Evolutionary conservation across 1,139 yeast genomes (phyloP), one percentile per base, ranked within the genome.

Genomic region (Hyphopichia buzzinii): DNA sequence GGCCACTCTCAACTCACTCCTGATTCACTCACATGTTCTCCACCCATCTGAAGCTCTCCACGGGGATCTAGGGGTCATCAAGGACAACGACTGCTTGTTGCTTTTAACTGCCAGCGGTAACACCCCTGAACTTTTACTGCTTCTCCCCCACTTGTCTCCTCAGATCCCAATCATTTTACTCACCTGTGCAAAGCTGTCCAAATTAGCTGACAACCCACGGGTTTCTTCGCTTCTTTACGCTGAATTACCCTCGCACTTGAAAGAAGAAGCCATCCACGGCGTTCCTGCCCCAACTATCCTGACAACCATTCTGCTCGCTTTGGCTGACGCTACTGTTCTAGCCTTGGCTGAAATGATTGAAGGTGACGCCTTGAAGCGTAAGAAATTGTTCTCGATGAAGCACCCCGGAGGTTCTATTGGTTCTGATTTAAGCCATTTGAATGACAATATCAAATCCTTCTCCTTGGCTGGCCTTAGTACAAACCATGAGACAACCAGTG

Each of bases 321-420:
- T 88, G 31, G 86, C 94, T 4, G 96, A 88, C 54, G 86, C 95
- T 1, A 76, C 84, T 15, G 76, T 85, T 24, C 72, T 88, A 36
- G 84, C 95, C 0, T 61, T 88, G 22, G 75, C 83, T 34, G 94
- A 87, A 51, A 57, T 81, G 55, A 71, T 82, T 35, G 81, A 81
- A 40, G 65, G 64, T 5, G 88, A 84, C 50, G 61, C 68, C 27
- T 56, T 63, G 28, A 66, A 71, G 41, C 66, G 95, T 34, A 73
- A 72, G 43, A 64, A 58, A 39, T 57, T 72, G 33, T 88, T 88
- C 57, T 80, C 84, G 7, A 72, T 72, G 42, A 75, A 83, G 52
- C 96, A 88, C 52, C 96, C 96, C 2, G 96, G 96, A 24, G 96
- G 96, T 17, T 85, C 94, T 2, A 87, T 88, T 49, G 96, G 96